Evolutionary conservation across 345 rosid genomes (phyloP).

Genomic region (Erysimum cheiranthoides): DNA sequence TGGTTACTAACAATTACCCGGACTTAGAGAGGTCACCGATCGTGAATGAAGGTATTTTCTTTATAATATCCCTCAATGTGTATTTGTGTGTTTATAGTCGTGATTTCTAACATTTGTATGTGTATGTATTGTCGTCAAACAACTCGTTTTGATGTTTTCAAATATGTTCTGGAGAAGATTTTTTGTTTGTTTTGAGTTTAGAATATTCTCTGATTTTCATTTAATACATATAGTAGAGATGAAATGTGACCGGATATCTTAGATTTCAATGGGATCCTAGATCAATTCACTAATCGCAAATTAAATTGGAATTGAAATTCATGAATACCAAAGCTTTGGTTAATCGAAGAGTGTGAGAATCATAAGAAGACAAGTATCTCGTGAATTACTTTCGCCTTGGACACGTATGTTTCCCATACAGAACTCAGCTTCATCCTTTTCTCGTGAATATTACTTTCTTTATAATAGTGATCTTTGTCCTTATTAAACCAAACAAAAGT

Average conservation of each 20-base stretch:
- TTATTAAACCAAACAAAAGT: constrained; percentile 9
- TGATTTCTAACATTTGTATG: neutral
- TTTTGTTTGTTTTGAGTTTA: no score
- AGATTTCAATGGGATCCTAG: no score
- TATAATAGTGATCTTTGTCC: neutral
- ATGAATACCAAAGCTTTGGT: no score
- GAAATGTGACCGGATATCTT: no score
- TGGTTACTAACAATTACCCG: neutral
- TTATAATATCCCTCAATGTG: neutral
- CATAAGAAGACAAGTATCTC: constrained; percentile 38
- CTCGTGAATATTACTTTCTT: constrained; percentile 34
- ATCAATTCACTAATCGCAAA: no score
- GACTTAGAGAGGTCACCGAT: neutral
- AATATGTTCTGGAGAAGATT: no score
- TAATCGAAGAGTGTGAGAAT: constrained; percentile 24
- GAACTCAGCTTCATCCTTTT: constrained; percentile 27
- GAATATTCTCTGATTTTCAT: no score
- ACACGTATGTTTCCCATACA: constrained; percentile 17
- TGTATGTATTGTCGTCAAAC: no score
- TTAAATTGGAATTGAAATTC: no score
- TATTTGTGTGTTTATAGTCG: neutral
- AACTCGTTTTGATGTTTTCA: no score
- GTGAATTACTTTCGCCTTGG: constrained; percentile 24
- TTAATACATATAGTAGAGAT: no score
- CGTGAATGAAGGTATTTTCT: neutral